phyloP scores from a whole-genome alignment of 1,139 yeast genomes.

The Scheffersomyces illinoinensis region DNA sequence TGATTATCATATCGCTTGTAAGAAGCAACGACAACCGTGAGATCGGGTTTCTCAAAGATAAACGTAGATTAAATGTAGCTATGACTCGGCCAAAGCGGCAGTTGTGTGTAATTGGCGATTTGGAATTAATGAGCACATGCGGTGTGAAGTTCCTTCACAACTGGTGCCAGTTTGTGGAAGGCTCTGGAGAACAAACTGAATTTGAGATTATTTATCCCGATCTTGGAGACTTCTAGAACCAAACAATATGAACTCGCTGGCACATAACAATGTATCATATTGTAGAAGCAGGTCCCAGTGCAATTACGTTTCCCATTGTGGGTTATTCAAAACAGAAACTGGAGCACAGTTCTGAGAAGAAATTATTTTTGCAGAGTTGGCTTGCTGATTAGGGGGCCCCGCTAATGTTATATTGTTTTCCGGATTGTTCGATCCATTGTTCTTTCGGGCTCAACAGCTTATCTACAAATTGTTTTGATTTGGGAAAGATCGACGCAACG shows the following conservation, averaged over 20 bases:
- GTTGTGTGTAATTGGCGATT: conserved; percentile 81
- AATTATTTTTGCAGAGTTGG: background rate
- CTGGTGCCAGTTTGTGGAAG: conserved; percentile 77
- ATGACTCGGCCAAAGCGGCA: conserved; percentile 90
- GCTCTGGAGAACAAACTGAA: conserved; percentile 21
- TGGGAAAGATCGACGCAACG: too few species aligned
- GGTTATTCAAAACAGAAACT: background rate
- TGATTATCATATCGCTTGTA: conserved; percentile 57
- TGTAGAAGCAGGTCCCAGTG: background rate
- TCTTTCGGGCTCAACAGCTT: background rate
- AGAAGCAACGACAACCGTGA: conserved; percentile 52
- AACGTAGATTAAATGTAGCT: conserved; percentile 80
- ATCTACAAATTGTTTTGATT: background rate
- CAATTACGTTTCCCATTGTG: background rate
- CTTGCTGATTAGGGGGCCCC: background rate
- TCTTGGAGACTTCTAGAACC: conserved; percentile 25
- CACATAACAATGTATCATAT: background rate
- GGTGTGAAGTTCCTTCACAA: conserved; percentile 49
- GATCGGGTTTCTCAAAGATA: conserved; percentile 76
- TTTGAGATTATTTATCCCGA: conserved; percentile 72
- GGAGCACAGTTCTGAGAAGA: background rate
- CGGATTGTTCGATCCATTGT: background rate
- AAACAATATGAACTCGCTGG: background rate
- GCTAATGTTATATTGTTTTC: background rate
- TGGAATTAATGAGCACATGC: conserved; percentile 55